Base-by-base conservation (phyloP, 192 early-diverging fungal genomes). In the Entomortierella chlamydospora region DNA sequence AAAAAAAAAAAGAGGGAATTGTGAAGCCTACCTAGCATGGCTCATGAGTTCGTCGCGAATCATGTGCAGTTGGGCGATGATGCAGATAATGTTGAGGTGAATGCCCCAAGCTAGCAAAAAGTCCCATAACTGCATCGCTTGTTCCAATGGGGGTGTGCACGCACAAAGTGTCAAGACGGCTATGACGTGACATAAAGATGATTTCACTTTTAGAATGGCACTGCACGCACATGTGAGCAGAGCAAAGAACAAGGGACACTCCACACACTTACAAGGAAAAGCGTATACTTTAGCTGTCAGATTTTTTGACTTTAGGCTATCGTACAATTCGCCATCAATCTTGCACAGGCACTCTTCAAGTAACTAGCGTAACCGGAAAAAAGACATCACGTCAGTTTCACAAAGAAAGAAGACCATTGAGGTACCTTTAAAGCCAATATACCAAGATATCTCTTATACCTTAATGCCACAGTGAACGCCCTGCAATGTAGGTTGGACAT, bases 41-140 rank as follows among this genome's bases (percentile, higher is more conserved):
- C 67, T 81, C 47, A 97, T 61, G 12, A 97, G 83, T 47, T 96
- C 87, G 60, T 87, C 84, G 22, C 95, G 87, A 66, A 96, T 93
- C 31, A 91, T 58, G 10, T 94, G 71, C 55, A 99, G 64, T 70
- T 95, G 95, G 45, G 93, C 91, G 54, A 97, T 91, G 45, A 97
- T 91, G 82, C 91, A 94, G 13, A 99, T 79, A 33, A 99, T 91
- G 68, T 98, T 97, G 51, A 99, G 82, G 83, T 99, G 97, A 54
- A 96, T 87, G 28, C 97, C 97, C 70, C 89, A 97, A 0, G 94
- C 91, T 58, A 99, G 84, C 63, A 95, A 82, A 64, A 96, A 93
- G 72, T 99, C 97, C 97, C 97, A 99, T 39, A 99, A 86, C 28
- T 88, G 72, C 45, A 99, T 86, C 1, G 95, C 87, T 86, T 96